These are phyloP conservation scores for Wickerhamiella brachini DNA, from an alignment of 805 yeast genomes.

Conservation along the genomic window DNA sequence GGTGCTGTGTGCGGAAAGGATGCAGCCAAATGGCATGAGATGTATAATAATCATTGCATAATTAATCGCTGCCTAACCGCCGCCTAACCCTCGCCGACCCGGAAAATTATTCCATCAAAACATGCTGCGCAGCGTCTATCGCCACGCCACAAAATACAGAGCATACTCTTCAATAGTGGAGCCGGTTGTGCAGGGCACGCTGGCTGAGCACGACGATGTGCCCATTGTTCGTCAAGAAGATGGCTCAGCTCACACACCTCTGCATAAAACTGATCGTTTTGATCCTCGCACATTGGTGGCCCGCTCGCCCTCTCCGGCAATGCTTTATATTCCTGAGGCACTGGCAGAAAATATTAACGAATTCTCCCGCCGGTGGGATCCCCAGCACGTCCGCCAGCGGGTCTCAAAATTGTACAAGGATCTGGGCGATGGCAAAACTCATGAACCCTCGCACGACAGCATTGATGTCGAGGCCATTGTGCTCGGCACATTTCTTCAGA, in stretches of 20 bases:
- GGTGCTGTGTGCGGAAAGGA: too few relatives aligned
- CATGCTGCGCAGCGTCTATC: background rate
- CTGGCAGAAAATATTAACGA: constrained; percentile 48
- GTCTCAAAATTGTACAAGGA: constrained; percentile 44
- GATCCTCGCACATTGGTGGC: constrained; percentile 46
- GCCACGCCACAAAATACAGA: constrained; percentile 1
- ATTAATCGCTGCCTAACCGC: too few relatives aligned
- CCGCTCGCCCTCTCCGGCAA: constrained; percentile 34
- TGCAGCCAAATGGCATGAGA: background rate
- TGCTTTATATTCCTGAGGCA: constrained; percentile 40
- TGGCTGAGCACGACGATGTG: constrained; percentile 4
- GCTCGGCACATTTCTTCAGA: constrained; percentile 67
- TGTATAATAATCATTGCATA: background rate
- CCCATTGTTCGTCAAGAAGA: constrained; percentile 2
- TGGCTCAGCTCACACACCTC: background rate
- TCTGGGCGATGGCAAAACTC: constrained; percentile 40
- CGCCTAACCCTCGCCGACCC: background rate
- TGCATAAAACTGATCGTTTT: constrained; percentile 26
- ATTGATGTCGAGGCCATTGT: constrained; percentile 58
- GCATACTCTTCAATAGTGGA: background rate
- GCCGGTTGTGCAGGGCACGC: constrained; percentile 1
- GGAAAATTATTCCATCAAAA: background rate
- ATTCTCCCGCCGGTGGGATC: constrained; percentile 47
- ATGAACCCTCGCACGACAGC: constrained; percentile 28
- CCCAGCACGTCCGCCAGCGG: constrained; percentile 47